Evolutionary conservation across 495 filamentous ascomycete species (phyloP).

Genomic region (Penicillium antarcticum): DNA sequence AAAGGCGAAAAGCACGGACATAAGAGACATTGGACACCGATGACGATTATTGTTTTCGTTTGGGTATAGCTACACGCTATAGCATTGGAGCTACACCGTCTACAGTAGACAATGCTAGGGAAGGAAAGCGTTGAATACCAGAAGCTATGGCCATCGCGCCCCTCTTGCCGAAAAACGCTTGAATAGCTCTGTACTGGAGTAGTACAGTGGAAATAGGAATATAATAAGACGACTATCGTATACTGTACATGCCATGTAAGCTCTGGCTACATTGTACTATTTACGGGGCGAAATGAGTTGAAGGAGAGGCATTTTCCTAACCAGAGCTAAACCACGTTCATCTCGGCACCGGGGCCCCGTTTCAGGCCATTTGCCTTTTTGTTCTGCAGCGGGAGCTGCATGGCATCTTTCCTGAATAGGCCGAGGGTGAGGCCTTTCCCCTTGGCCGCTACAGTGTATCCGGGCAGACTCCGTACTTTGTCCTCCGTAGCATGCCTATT

Average conservation of each 20-base stretch:
- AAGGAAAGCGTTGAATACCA: no score
- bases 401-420: conserved; percentile 4
- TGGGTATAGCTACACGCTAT: no score
- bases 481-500: background rate
- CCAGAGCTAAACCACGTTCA: conserved; percentile 20
- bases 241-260: background rate
- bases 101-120: no score
- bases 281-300: background rate
- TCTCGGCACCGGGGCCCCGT: conserved; percentile 8
- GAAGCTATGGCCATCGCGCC: background rate
- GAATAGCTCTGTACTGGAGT: no score
- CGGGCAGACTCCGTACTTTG: no score
- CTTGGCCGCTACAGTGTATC: background rate
- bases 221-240: background rate
- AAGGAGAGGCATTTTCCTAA: background rate
- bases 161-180: conserved; percentile 1
- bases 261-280: background rate
- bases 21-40: no score
- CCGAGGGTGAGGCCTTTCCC: background rate
- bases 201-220: no score
- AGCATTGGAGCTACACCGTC: no score
- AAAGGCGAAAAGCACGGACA: no score
- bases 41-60: no score
- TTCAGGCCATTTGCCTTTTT: conserved; percentile 8
- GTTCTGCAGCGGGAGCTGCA: conserved; percentile 17